A percentile compares a stretch with the other conserved stretches of the same genome.
These are phyloP conservation scores for Fusarium sacchari DNA, from an alignment of 2,329 filamentous ascomycete species.

Conservation along the genomic window DNA sequence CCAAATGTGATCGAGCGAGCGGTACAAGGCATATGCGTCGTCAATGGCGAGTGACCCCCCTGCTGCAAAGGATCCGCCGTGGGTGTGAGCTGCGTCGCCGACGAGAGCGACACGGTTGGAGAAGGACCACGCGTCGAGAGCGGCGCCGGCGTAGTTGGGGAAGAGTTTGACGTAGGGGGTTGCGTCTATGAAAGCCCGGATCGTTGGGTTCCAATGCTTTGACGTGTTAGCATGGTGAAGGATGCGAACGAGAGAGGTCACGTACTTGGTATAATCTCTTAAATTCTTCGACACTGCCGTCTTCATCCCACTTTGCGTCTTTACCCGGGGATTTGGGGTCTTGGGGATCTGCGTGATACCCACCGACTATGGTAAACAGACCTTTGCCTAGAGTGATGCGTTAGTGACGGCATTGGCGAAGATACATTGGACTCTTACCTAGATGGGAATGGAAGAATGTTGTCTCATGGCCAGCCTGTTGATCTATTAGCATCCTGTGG, in stretches of 20 bases:
- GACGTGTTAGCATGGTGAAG: not conserved
- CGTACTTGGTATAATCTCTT: not conserved
- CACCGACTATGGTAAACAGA: not conserved
- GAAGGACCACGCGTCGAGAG: conserved; percentile 55
- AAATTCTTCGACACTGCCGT: not conserved
- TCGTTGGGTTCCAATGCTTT: conserved; percentile 22
- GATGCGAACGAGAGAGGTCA: not conserved
- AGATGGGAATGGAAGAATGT: not conserved
- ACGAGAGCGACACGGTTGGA: conserved; percentile 49
- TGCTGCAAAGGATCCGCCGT: conserved; percentile 54
- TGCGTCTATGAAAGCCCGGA: conserved; percentile 47
- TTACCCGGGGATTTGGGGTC: not conserved
- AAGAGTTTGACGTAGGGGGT: not conserved
- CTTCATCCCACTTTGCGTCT: not conserved
- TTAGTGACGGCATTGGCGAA: fast-evolving
- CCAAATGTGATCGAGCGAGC: conserved; percentile 52
- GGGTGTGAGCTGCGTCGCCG: conserved; percentile 54
- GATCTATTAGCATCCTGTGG: fast-evolving
- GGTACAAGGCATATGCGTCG: conserved; percentile 52
- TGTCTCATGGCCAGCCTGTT: not conserved
- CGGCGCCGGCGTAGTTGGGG: conserved; percentile 54
- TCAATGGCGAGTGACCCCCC: conserved; percentile 54
- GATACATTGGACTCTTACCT: fast-evolving
- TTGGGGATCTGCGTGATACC: not conserved
- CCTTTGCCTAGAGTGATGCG: not conserved